Percentiles rank a stretch among this genome's conserved stretches.
phyloP scores from a whole-genome alignment of 306 rosid species.

The Notholithocarpus densiflorus region DNA sequence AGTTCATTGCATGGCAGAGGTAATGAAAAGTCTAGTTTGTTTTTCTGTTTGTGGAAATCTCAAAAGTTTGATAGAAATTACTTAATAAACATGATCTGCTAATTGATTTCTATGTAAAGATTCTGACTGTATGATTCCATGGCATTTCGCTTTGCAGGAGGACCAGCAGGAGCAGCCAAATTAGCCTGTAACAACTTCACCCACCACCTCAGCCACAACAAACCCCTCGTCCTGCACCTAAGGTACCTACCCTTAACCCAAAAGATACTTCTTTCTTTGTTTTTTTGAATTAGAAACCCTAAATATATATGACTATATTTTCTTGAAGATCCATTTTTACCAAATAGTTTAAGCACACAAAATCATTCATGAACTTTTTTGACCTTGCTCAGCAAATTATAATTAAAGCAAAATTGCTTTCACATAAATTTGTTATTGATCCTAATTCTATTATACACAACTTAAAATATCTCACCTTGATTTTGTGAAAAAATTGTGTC shows the following conservation, averaged over 20 bases:
- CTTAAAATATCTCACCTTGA: no score
- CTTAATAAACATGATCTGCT: neutral
- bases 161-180: constrained; percentile 1
- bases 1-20: constrained; percentile 47
- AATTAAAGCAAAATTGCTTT: no score
- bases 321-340: no score
- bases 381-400: no score
- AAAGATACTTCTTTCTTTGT: neutral
- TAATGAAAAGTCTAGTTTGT: neutral
- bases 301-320: no score
- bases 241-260: constrained; percentile 1
- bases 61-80: neutral
- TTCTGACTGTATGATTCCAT: neutral
- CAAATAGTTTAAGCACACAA: no score
- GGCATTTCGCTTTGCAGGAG: neutral
- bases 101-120: neutral
- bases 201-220: no score
- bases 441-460: no score
- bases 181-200: neutral
- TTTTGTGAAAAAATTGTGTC: no score
- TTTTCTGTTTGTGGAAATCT: no score
- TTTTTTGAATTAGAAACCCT: neutral
- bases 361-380: no score
- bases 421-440: no score
- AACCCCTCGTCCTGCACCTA: constrained; percentile 1